These are phyloP conservation scores for Ogataea nitratoaversa DNA, from an alignment of 805 yeast genomes.

Conservation along the genomic window DNA sequence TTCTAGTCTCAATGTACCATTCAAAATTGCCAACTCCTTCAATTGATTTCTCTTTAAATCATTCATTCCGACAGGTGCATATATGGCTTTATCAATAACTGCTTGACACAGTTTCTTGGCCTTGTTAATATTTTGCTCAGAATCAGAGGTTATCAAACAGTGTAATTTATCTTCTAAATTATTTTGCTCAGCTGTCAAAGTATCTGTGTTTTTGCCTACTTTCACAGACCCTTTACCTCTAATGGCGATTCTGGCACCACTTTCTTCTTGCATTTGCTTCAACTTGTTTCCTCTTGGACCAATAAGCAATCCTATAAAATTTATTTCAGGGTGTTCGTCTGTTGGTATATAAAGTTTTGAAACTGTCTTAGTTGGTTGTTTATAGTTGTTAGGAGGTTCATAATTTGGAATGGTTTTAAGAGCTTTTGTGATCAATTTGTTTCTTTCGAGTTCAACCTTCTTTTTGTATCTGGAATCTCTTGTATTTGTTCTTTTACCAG, in stretches of 20 bases:
- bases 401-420: slow-evolving; percentile 68
- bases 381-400: slow-evolving; percentile 75
- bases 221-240: slow-evolving; percentile 96
- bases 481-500: slow-evolving; percentile 84
- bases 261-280: slow-evolving; percentile 70
- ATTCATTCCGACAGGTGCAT: slow-evolving; percentile 90
- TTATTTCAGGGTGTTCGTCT: slow-evolving; percentile 83
- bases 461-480: slow-evolving; percentile 63
- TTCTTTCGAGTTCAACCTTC: slow-evolving; percentile 73
- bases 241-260: slow-evolving; percentile 87
- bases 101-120: slow-evolving; percentile 73
- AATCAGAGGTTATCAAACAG: slow-evolving; percentile 80
- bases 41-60: slow-evolving; percentile 87
- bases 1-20: slow-evolving; percentile 84
- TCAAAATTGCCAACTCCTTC: slow-evolving; percentile 85
- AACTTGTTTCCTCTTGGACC: slow-evolving; percentile 97
- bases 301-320: slow-evolving; percentile 82
- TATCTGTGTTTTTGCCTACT: slow-evolving; percentile 67
- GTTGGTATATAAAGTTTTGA: slow-evolving; percentile 86
- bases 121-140: slow-evolving; percentile 66
- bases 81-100: slow-evolving; percentile 77
- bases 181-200: slow-evolving; percentile 43
- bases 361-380: slow-evolving; percentile 55
- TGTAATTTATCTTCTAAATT: slow-evolving; percentile 81
- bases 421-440: slow-evolving; percentile 71